phyloP scores from a whole-genome alignment of 73 alveolate genomes.

The Paraurostyla sp. region DNA sequence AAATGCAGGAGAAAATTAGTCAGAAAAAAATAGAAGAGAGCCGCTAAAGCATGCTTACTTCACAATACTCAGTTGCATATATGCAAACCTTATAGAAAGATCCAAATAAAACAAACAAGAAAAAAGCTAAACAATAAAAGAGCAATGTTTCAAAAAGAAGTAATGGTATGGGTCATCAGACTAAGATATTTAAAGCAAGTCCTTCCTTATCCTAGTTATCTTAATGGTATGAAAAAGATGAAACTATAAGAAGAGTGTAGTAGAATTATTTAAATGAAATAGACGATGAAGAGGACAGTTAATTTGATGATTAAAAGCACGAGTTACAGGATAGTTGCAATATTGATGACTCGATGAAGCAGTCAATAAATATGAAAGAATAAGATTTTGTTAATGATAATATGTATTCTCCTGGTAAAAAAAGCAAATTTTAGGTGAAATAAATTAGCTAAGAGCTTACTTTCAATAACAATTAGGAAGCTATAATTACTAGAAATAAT shows the following conservation, averaged over 20 bases:
- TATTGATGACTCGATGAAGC: not conserved
- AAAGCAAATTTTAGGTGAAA: too few species aligned
- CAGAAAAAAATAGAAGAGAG: not conserved
- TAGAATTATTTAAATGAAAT: not conserved
- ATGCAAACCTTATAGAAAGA: not conserved
- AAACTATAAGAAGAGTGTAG: not conserved
- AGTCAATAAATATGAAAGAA: too few species aligned
- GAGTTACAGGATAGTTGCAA: not conserved
- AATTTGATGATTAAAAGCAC: too few species aligned
- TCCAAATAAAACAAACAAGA: not conserved
- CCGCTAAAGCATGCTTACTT: not conserved
- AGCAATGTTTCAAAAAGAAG: not conserved
- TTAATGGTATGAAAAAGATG: slow-evolving; percentile 35
- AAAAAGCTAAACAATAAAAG: not conserved
- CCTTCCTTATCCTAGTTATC: slow-evolving; percentile 22
- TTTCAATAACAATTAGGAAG: not conserved
- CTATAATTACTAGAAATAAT: not conserved
- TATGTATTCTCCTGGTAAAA: not conserved
- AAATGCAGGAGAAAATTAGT: not conserved
- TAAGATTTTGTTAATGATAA: not conserved
- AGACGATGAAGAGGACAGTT: not conserved
- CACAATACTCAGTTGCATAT: slow-evolving; percentile 5
- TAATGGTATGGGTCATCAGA: not conserved
- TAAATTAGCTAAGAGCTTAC: not conserved
- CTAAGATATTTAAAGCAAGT: slow-evolving; percentile 7